Evolutionary conservation across 1,284 basidiomycete species (phyloP).

Genomic region (Butyriboletus appendiculatus): DNA sequence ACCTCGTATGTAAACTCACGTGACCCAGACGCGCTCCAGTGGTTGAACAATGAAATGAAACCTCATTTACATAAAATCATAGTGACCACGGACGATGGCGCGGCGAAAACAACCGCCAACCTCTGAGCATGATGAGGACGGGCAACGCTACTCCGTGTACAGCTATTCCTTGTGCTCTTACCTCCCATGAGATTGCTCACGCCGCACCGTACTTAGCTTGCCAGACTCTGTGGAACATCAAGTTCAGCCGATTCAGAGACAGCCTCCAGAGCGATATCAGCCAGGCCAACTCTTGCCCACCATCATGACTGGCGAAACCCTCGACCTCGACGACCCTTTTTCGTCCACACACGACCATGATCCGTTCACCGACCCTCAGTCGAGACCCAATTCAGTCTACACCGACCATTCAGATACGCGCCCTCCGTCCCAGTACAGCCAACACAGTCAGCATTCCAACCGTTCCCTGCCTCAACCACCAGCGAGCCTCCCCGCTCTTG

Average conservation of each 20-base stretch:
- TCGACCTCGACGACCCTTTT: conserved; percentile 34
- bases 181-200: neutral
- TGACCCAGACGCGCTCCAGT: conserved; percentile 22
- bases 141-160: conserved; percentile 2
- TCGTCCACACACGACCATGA: conserved; percentile 26
- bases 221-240: conserved; percentile 5
- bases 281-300: conserved; percentile 37
- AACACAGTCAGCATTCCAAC: conserved; percentile 24
- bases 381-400: conserved; percentile 26
- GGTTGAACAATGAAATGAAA: neutral
- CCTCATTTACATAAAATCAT: neutral
- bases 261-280: conserved; percentile 33
- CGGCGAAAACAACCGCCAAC: conserved; percentile 27
- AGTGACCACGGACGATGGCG: conserved; percentile 10
- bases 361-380: conserved; percentile 28
- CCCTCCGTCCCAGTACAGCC: conserved; percentile 31
- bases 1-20: conserved; percentile 23
- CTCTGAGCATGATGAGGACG: neutral
- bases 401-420: conserved; percentile 25
- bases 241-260: conserved; percentile 7
- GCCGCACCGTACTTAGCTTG: conserved; percentile 4
- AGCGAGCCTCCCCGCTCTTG: conserved; percentile 6
- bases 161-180: conserved; percentile 2
- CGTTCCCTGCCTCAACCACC: conserved; percentile 29
- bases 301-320: conserved; percentile 39